Evolutionary conservation across 768 basidiomycete species (phyloP), one percentile per base, ranked within the genome.

Genomic region (Lactarius akahatsu): DNA sequence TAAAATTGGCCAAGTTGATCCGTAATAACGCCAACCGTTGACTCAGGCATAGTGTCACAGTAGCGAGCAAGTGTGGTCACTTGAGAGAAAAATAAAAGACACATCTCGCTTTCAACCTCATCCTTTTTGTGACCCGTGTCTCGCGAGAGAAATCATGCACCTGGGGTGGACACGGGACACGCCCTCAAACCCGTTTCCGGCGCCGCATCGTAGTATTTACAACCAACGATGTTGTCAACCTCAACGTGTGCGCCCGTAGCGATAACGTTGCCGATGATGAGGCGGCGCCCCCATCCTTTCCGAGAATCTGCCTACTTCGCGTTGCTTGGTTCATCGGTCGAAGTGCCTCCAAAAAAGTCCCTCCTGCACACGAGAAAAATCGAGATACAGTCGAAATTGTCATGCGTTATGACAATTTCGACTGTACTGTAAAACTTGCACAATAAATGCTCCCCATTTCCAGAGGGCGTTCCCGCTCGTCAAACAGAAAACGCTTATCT

Each of bases 401-500:
- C n/a, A n/a, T n/a, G n/a, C n/a, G n/a, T n/a, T n/a, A n/a, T n/a
- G n/a, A n/a, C n/a, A n/a, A n/a, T n/a, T n/a, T n/a, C n/a, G n/a
- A n/a, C n/a, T n/a, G n/a, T n/a, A n/a, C n/a, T n/a, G n/a, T n/a
- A n/a, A 30, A 16, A 30, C 9, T 30, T 16, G 13, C 23, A 54
- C 26, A 11, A 55, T 11, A 30, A 55, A 38, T 40, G 26, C 23
- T 62, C 86, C 86, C 85, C 55, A 79, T 80, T 28, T 79, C 71
- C 52, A 87, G 79, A 26, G 79, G 80, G 67, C 85, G 86, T 20
- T 38, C 26, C 16, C 34, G n/a, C 74, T 80, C 75, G 69, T 82
- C 82, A 63, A 89, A 77, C 59, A 89, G 83, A 73, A 87, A 87
- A 75, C 85, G 87, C 75, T 89, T 87, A 78, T 88, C 86, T 88